These are phyloP conservation scores for Fusarium drepaniforme DNA, from an alignment of 2,329 filamentous ascomycete genomes.

Conservation along the genomic window DNA sequence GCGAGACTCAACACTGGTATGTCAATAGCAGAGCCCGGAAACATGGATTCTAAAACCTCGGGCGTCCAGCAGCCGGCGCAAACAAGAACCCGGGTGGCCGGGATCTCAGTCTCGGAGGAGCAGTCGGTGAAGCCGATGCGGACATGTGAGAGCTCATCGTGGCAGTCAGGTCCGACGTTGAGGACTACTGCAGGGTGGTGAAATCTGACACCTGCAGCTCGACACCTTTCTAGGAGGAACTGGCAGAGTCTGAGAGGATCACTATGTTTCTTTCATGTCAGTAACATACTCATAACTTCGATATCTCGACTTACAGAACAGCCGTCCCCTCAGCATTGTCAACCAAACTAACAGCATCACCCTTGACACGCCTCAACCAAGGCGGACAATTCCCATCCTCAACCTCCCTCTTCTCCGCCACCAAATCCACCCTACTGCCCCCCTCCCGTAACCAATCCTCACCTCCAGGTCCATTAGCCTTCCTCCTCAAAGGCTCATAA, in stretches of 20 bases:
- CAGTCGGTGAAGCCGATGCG: constrained; percentile 59
- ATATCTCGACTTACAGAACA: constrained; percentile 66
- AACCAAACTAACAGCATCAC: constrained; percentile 71
- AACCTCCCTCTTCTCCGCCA: constrained; percentile 51
- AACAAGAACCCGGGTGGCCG: constrained; percentile 75
- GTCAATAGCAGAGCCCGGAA: constrained; percentile 64
- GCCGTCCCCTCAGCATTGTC: constrained; percentile 71
- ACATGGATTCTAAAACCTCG: constrained; percentile 72
- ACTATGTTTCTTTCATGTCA: constrained; percentile 50
- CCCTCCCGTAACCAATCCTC: constrained; percentile 77
- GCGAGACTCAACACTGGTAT: constrained; percentile 69
- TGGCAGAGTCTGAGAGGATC: constrained; percentile 76
- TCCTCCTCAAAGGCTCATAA: constrained; percentile 53
- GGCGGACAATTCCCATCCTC: constrained; percentile 49
- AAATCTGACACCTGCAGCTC: constrained; percentile 71
- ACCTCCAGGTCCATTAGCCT: constrained; percentile 56
- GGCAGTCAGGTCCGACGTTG: constrained; percentile 62
- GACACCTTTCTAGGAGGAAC: constrained; percentile 71
- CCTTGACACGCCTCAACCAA: constrained; percentile 55
- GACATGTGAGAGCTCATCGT: constrained; percentile 64
- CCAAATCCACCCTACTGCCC: constrained; percentile 68
- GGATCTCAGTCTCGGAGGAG: constrained; percentile 63
- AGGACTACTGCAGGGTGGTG: constrained; percentile 73
- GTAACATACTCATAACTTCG: background rate
- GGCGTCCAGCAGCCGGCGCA: constrained; percentile 80